phyloP scores from a whole-genome alignment of 2,329 filamentous ascomycete species.

The Diplodia intermedia region DNA sequence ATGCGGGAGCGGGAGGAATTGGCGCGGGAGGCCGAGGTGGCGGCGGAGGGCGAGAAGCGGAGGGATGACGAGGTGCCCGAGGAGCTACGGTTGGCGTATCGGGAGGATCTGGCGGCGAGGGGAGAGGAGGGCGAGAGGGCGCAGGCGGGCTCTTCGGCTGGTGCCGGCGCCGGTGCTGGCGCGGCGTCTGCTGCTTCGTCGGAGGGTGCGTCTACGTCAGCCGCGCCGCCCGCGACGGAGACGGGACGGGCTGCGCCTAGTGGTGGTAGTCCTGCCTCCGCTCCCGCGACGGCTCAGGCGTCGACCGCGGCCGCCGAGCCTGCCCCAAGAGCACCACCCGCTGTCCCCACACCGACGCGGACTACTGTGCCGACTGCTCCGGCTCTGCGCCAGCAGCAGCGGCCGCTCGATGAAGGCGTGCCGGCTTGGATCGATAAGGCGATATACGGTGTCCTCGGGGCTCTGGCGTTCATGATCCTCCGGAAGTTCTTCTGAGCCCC shows the following conservation, averaged over 20 bases:
- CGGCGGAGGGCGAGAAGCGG: constrained; percentile 43
- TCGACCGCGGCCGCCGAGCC: not conserved
- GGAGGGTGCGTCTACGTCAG: not conserved
- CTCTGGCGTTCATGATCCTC: constrained; percentile 73
- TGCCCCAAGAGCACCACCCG: constrained; percentile 29
- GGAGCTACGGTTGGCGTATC: constrained; percentile 71
- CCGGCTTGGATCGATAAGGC: constrained; percentile 81
- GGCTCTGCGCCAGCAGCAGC: constrained; percentile 33
- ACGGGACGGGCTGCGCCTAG: not conserved
- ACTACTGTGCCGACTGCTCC: constrained; percentile 20
- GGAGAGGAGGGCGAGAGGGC: constrained; percentile 36
- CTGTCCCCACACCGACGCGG: constrained; percentile 33
- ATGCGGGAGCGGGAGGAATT: constrained; percentile 72
- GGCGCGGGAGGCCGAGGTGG: constrained; percentile 54
- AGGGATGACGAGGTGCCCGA: constrained; percentile 58
- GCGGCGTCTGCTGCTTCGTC: not conserved
- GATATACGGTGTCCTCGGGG: constrained; percentile 74
- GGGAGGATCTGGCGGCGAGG: constrained; percentile 68
- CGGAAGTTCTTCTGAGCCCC: constrained; percentile 50
- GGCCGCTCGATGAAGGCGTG: constrained; percentile 56
- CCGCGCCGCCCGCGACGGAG: not conserved
- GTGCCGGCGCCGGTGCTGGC: not conserved
- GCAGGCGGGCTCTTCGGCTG: constrained; percentile 31
- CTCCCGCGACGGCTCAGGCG: constrained; percentile 1
- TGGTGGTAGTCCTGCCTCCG: not conserved